Evolutionary conservation across 2,329 filamentous ascomycete genomes (phyloP), one percentile per base, ranked within the genome.

Genomic region (Purpureocillium lavendulum): DNA sequence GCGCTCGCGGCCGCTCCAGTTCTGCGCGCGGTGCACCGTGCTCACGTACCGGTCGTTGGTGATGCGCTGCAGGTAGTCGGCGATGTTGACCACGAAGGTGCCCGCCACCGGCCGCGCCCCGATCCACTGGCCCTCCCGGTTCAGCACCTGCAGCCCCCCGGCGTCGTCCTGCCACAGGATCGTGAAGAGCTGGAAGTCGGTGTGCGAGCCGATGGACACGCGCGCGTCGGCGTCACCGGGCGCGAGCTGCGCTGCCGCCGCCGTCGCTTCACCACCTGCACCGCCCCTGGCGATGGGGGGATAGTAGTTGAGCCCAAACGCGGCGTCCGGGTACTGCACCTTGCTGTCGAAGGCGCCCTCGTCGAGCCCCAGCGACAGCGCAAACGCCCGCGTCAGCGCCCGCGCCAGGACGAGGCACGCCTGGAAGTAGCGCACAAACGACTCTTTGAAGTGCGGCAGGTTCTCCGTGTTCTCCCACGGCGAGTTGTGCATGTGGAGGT

Each of bases 311-410:
- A 69, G 51, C 3, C 59, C 63, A 14, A 62, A 50, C 5, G 62
- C 56, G 7, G 61, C 62, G 28, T 65, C 74, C 0, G 76, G 76
- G 45, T 72, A 67, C 0, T 64, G 68, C 14, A 70, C 67, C 39
- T 75, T 69, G 3, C 58, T 56, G 43, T 79, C 74, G 49, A 80
- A 79, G 40, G 71, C 70, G 28, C 65, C 50, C 48, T 80, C 75
- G 0, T 67, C 62, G 4, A 80, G 57, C 10, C 66, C 65, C 2
- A 80, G 60, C 4, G 68, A 69, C 3, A 81, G 59, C 0, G 76
- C 75, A 47, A 81, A 77, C 7, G 67, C 57, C 4, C 62, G 59
- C 3, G 74, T 65, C 26, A 80, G 52, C 29, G 61, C 64, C 16
- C 76, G 62, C 1, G 74, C 69, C 2, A 80, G 59, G 1, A 47